Base-by-base conservation (phyloP, 2,329 filamentous ascomycete genomes). In the Neonectria ditissima region DNA sequence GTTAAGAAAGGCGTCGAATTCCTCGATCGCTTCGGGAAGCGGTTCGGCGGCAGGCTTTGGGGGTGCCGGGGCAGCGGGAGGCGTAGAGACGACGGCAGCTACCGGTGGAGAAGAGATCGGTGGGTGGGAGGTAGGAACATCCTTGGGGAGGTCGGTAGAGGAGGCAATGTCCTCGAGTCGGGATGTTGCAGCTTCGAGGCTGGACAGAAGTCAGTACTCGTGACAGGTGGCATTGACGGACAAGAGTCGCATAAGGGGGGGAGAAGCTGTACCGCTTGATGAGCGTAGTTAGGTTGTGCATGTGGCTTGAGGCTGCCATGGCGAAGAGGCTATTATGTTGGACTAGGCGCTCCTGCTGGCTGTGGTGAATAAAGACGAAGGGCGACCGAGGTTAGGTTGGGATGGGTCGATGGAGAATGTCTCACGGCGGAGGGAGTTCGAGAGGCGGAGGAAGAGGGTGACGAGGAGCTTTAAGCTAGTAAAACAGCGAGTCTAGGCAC, bases 241-340 rank as follows among this genome's bases (percentile, higher is more conserved):
- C 47, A 24, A 28, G 24, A 30, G 26, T 7, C 16, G 30, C 16
- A 24, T 9, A 18, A 5, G n/a, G 37, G 34, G 14, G 44, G 37
- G 28, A 43, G 47, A 32, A 39, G 55, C 47, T 43, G 74, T 87
- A 98, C 96, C 96, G 90, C 87, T 99, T 99, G 84, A 99, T 97
- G 75, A 99, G 88, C 58, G 96, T 99, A 37, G 94, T 97, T 67
- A 99, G 84, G 78, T 97, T 98, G 82, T 98, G 91, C 93, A 98
- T 97, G 75, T 94, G 92, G 81, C 87, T 92, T 67, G 89, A 83
- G 71, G 89, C 89, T 70, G 91, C 88, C 91, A 94, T 94, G 67
- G 65, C 80, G 63, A 32, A 16, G 50, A 51, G 20, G 10, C 32
- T 14, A 26, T 52, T 52, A 48, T 41, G 47, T 52, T 54, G 30